Evolutionary conservation across 805 yeast genomes (phyloP).

Genomic region (Wickerhamomyces alni): DNA sequence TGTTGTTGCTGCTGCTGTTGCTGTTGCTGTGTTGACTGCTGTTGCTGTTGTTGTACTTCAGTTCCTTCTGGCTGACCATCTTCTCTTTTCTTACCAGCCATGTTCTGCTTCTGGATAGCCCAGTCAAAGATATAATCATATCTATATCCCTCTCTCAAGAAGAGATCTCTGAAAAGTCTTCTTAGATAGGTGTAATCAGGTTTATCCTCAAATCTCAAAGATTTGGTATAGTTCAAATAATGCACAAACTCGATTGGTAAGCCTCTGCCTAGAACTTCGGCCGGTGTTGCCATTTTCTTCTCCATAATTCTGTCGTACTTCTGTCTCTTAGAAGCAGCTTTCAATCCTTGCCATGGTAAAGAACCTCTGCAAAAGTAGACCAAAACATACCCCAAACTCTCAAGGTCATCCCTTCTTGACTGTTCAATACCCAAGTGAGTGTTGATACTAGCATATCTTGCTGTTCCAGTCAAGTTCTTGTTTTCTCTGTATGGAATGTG

Average conservation of each 20-base stretch:
- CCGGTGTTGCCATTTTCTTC: conserved; percentile 85
- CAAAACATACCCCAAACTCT: conserved; percentile 88
- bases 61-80: conserved; percentile 10
- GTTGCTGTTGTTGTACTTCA: conserved; percentile 7
- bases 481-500: conserved; percentile 97
- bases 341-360: conserved; percentile 97
- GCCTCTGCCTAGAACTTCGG: conserved; percentile 83
- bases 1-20: conserved; percentile 16
- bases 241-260: conserved; percentile 84
- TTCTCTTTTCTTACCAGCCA: conserved; percentile 26
- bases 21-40: conserved; percentile 4
- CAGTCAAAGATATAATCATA: conserved; percentile 96
- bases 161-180: conserved; percentile 82
- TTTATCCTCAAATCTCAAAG: conserved; percentile 89
- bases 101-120: conserved; percentile 80
- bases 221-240: conserved; percentile 83
- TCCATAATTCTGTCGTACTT: conserved; percentile 96
- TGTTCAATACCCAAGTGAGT: conserved; percentile 97
- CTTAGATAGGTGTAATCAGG: conserved; percentile 91
- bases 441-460: conserved; percentile 91
- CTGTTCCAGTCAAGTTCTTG: conserved; percentile 95
- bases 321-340: conserved; percentile 95
- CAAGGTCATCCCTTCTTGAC: conserved; percentile 93
- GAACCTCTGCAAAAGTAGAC: conserved; percentile 94
- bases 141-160: conserved; percentile 79